Percentiles rank a stretch among this genome's conserved stretches.
Conservation (phyloP, 2,329 filamentous ascomycete genomes). For the Gnomoniopsis sp. region DNA sequence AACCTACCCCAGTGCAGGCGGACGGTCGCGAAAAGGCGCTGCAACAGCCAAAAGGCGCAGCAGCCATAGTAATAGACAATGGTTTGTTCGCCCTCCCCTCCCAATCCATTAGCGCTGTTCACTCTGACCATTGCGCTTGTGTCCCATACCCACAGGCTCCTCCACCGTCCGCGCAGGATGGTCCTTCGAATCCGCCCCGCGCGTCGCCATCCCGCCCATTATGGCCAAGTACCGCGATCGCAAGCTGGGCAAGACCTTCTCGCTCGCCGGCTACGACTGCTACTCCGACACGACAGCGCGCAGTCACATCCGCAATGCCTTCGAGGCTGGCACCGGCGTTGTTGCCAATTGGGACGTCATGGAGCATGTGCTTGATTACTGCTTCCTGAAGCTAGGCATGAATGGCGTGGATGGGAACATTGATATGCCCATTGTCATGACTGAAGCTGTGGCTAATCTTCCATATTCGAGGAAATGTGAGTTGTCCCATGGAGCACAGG, state of each 20-base stretch:
- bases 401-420: constrained; percentile 71
- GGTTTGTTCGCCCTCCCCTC: constrained; percentile 49
- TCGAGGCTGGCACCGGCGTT: constrained; percentile 86
- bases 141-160: constrained; percentile 58
- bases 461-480: constrained; percentile 83
- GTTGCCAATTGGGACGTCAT: constrained; percentile 98
- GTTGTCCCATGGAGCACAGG: too few relatives aligned
- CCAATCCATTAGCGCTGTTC: not conserved
- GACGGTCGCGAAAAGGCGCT: constrained; percentile 72
- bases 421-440: constrained; percentile 89
- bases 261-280: constrained; percentile 88
- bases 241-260: constrained; percentile 87
- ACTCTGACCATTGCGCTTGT: constrained; percentile 14
- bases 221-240: constrained; percentile 95
- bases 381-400: constrained; percentile 90
- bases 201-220: constrained; percentile 78
- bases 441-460: constrained; percentile 88
- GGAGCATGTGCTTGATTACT: constrained; percentile 90
- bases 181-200: constrained; percentile 85
- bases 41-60: constrained; percentile 49
- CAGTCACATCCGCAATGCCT: constrained; percentile 85
- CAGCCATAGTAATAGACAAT: constrained; percentile 97
- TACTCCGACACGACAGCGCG: constrained; percentile 91
- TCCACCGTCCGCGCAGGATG: constrained; percentile 88
- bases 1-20: constrained; percentile 47